A percentile compares a stretch with the other conserved stretches of the same genome.
phyloP scores from a whole-genome alignment of 768 basidiomycete species.

The Postia placenta region DNA sequence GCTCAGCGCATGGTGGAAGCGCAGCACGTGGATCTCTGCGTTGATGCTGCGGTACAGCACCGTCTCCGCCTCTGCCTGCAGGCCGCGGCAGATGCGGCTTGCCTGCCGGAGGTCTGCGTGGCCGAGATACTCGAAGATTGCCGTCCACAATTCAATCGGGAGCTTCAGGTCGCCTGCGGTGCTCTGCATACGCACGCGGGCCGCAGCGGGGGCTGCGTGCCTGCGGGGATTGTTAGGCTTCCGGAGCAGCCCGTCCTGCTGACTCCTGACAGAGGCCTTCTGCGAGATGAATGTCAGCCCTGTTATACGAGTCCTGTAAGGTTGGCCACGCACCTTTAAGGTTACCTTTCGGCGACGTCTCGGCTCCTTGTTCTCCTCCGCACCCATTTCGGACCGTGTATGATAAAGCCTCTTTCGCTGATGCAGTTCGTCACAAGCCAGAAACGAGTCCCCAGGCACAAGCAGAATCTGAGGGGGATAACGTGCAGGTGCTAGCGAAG shows the following conservation, averaged over 20 bases:
- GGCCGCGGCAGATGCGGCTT: background rate
- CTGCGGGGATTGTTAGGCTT: background rate
- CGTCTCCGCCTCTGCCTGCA: background rate
- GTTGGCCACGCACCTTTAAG: background rate
- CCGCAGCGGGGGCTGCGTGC: background rate
- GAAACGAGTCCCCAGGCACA: too few species aligned
- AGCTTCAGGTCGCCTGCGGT: background rate
- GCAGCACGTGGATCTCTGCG: background rate
- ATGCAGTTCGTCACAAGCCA: too few species aligned
- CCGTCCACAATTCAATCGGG: background rate
- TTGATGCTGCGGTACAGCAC: background rate
- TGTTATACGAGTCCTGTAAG: background rate
- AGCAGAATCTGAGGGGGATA: too few species aligned
- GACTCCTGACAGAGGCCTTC: background rate
- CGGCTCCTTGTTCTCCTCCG: too few species aligned
- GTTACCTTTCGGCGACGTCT: too few species aligned
- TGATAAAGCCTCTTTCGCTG: too few species aligned
- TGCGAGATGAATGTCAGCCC: background rate
- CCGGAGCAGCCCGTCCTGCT: background rate
- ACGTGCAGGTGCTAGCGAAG: too few species aligned
- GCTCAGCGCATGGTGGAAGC: background rate
- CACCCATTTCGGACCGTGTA: too few species aligned
- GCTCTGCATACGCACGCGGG: background rate
- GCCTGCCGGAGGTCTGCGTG: background rate
- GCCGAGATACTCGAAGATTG: background rate